A percentile compares a stretch with the other conserved stretches of the same genome.
phyloP scores from a whole-genome alignment of 192 early-diverging fungal species.

The Coemansia sp. region DNA sequence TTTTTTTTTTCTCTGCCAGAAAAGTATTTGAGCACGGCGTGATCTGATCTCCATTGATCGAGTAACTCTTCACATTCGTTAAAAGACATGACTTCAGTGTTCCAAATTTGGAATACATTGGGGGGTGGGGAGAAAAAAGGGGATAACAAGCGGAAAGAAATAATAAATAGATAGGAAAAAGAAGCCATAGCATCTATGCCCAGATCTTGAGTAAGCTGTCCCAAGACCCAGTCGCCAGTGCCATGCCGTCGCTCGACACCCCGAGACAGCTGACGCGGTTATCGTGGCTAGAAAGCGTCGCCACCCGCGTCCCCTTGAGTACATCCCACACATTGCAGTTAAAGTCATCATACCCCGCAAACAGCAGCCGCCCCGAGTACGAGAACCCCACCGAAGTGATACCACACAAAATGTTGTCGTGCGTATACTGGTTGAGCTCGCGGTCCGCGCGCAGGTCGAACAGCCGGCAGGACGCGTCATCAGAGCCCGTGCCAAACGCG shows the following conservation, averaged over 20 bases:
- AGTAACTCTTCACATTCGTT: neutral
- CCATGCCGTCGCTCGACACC: constrained; percentile 96
- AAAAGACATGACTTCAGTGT: neutral
- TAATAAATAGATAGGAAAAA: neutral
- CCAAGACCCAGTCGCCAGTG: constrained; percentile 98
- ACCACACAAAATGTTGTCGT: constrained; percentile 98
- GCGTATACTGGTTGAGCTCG: constrained; percentile 97
- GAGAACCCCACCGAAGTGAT: constrained; percentile 99
- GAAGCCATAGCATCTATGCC: constrained; percentile 26
- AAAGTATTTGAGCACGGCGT: neutral
- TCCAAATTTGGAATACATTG: neutral
- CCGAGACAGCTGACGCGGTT: constrained; percentile 98
- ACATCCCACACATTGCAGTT: constrained; percentile 99
- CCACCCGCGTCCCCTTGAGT: constrained; percentile 91
- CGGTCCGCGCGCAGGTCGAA: constrained; percentile 98
- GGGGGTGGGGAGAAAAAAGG: neutral
- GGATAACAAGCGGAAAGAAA: neutral
- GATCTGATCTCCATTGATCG: neutral
- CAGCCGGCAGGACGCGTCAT: constrained; percentile 96
- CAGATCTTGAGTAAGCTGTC: constrained; percentile 94
- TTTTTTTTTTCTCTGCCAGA: neutral
- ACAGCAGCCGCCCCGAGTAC: constrained; percentile 91
- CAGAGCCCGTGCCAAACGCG: constrained; percentile 96
- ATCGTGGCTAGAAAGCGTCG: constrained; percentile 91
- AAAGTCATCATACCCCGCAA: constrained; percentile 99